Conservation (phyloP, 352 stramenopile species). For the Lagenidium giganteum region DNA sequence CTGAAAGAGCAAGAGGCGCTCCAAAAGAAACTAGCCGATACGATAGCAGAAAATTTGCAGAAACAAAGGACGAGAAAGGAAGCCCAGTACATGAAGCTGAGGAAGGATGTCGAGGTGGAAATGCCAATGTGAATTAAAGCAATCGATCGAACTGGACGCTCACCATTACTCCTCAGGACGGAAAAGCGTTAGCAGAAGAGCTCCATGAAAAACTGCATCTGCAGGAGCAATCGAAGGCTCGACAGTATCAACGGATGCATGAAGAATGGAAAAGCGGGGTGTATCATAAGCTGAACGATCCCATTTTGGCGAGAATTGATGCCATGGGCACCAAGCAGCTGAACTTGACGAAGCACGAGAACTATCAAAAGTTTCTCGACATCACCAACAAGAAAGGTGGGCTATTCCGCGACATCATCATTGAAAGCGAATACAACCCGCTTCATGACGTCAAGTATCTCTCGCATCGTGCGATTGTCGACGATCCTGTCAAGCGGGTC, state of each 20-base stretch:
- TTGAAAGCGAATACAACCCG: constrained; percentile 80
- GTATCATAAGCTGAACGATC: constrained; percentile 70
- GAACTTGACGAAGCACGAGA: constrained; percentile 42
- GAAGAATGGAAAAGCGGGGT: constrained; percentile 62
- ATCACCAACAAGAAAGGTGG: constrained; percentile 80
- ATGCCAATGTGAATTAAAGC: background rate
- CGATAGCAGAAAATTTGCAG: constrained; percentile 59
- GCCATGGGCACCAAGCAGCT: constrained; percentile 41
- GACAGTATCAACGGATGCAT: constrained; percentile 66
- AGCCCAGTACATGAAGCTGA: constrained; percentile 60
- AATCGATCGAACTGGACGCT: background rate
- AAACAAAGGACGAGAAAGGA: constrained; percentile 63
- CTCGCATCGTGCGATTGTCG: constrained; percentile 32
- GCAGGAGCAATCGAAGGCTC: constrained; percentile 53
- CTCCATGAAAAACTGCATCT: constrained; percentile 57
- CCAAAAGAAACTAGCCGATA: constrained; percentile 50
- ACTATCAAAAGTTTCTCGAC: constrained; percentile 73
- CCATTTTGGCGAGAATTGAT: constrained; percentile 44
- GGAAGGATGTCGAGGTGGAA: constrained; percentile 59
- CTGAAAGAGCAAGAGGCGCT: constrained; percentile 59
- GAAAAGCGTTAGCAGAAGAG: constrained; percentile 49
- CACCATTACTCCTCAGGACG: constrained; percentile 24
- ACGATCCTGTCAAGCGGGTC: constrained; percentile 65
- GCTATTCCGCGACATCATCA: constrained; percentile 82
- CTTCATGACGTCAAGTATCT: constrained; percentile 61